Percentiles rank a stretch among this genome's conserved stretches.
These are phyloP conservation scores for Allomyces macrogynus DNA, from an alignment of 192 early-diverging fungal genomes.

Conservation along the genomic window DNA sequence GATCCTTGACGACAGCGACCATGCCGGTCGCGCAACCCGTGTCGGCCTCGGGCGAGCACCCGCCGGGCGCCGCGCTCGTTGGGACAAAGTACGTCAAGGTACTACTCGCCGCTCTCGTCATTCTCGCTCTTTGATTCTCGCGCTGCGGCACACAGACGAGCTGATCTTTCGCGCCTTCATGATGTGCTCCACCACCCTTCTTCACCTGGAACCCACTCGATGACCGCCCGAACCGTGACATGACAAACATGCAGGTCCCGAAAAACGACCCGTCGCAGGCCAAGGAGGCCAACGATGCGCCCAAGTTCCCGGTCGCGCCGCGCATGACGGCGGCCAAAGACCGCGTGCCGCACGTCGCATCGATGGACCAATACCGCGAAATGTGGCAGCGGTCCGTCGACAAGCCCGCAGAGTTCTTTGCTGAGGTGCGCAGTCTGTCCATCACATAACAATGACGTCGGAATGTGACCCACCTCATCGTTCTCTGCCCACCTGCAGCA, in stretches of 20 bases:
- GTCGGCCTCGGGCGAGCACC: too few relatives aligned
- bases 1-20: too few relatives aligned
- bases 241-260: neutral
- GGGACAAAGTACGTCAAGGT: neutral
- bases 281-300: neutral
- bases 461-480: neutral
- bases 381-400: conserved; percentile 61
- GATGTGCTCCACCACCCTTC: too few relatives aligned
- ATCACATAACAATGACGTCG: neutral
- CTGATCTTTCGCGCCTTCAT: too few relatives aligned
- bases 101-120: too few relatives aligned
- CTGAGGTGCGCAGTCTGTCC: conserved; percentile 33
- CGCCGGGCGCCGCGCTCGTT: too few relatives aligned
- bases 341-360: conserved; percentile 49
- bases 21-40: too few relatives aligned
- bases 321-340: neutral
- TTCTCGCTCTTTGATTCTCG: too few relatives aligned
- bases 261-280: neutral
- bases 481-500: conserved; percentile 16
- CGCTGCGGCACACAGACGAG: too few relatives aligned
- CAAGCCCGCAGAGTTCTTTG: conserved; percentile 65
- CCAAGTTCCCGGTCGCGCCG: neutral
- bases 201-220: too few relatives aligned
- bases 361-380: conserved; percentile 56
- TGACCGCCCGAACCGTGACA: too few relatives aligned